Base-by-base conservation (phyloP, 108 stramenopile species). In the Discostella stelligeroides region DNA sequence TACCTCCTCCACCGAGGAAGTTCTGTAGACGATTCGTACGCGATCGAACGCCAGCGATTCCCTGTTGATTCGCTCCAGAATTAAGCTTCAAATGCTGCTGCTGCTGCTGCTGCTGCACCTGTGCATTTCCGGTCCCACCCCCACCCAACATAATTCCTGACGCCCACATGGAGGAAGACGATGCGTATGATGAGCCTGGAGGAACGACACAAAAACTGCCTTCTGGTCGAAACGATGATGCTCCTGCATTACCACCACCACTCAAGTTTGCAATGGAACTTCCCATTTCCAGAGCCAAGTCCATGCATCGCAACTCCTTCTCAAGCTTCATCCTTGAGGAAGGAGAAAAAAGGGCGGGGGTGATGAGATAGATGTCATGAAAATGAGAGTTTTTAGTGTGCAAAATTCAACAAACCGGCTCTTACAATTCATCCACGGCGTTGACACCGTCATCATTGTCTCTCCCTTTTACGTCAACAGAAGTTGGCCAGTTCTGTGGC, bases 141-240 rank as follows among this genome's bases (percentile, higher is more conserved):
- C 56, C 15, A 12, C 47, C 63, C 43, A 64, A 61, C 23, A 81
- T 38, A 13, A 79, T 68, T 7, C 72, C 70, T 8, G 66, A 69
- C 17, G 73, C 53, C 76, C 79, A 68, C 80, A 91, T 61, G 75
- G 84, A 73, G 20, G 87, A 84, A 1, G 82, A 82, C 14, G 81
- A 78, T 85, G 86, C 84, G 78, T 88, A 85, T 0, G 86, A 73
- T 3, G 88, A 89, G 39, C 85, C 86, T 13, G 86, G 85, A n/a
- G 88, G 89, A 10, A 92, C 91, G 11, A 92, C 93, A 70, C 86
- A 90, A 61, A 95, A 92, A 65, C 88, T 87, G 37, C 89, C 89
- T 73, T 90, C 90, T 0, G 77, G 70, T 40, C 67, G 75, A 47
- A 63, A 72, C 15, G 76, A 69, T 28, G 79, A 81, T 48, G 81